phyloP scores from a whole-genome alignment of 768 basidiomycete species.

The Mycena kentingensis region DNA sequence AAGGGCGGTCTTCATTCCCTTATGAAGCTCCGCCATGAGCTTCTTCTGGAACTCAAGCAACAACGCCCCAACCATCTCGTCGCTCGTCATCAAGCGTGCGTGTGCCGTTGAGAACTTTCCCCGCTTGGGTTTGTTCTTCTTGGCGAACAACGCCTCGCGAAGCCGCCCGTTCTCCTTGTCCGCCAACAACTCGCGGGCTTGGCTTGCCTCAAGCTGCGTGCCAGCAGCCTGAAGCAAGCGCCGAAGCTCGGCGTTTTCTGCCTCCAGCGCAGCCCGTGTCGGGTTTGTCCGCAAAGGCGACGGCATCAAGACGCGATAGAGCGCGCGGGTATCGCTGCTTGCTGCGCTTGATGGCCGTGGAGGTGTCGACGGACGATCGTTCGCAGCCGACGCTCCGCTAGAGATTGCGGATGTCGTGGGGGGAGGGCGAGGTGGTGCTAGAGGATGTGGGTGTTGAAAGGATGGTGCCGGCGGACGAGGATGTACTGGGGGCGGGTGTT shows the following conservation, averaged over 20 bases:
- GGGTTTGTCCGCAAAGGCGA: not conserved
- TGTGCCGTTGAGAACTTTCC: not conserved
- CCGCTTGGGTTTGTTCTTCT: conserved; percentile 1
- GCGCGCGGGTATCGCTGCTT: not conserved
- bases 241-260: not conserved
- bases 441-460: not conserved
- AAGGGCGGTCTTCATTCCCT: conserved; percentile 1
- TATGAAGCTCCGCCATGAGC: not conserved
- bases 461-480: not conserved
- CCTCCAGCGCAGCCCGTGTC: not conserved
- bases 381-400: not conserved
- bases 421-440: not conserved
- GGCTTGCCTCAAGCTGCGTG: not conserved
- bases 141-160: not conserved
- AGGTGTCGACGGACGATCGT: not conserved
- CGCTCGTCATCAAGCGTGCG: conserved; percentile 1
- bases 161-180: not conserved
- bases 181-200: conserved; percentile 4
- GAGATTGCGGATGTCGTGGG: not conserved
- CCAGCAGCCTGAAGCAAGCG: not conserved
- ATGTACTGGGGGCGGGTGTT: not conserved
- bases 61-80: conserved; percentile 1
- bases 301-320: not conserved
- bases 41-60: conserved; percentile 1
- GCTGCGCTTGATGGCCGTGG: not conserved